phyloP scores from a whole-genome alignment of 371 early-diverging fungal genomes.

The Haplosporangium sp. region DNA sequence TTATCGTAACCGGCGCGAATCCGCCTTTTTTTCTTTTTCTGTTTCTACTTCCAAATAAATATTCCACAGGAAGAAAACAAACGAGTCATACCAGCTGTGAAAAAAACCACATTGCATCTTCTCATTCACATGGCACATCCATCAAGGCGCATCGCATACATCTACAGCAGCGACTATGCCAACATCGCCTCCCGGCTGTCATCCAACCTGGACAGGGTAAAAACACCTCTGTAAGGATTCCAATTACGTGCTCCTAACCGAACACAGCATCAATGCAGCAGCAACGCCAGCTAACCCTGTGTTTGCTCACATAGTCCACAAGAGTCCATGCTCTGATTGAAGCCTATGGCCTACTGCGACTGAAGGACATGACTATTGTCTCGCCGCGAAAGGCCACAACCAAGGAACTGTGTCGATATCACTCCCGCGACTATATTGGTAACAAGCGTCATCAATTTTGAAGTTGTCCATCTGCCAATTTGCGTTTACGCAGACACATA shows the following conservation, averaged over 20 bases:
- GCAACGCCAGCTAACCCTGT: not conserved
- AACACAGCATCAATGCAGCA: too few relatives aligned
- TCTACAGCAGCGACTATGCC: constrained; percentile 35
- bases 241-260: not conserved
- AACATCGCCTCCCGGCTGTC: constrained; percentile 30
- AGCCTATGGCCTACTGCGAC: constrained; percentile 55
- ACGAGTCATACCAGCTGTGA: too few relatives aligned
- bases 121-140: too few relatives aligned
- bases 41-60: too few relatives aligned
- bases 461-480: not conserved
- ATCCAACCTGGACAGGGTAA: constrained; percentile 46
- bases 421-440: constrained; percentile 74
- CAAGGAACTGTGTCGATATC: constrained; percentile 72
- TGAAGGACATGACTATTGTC: constrained; percentile 49
- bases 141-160: constrained; percentile 21
- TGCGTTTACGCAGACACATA: not conserved
- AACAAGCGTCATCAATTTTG: not conserved
- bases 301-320: constrained; percentile 17
- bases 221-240: not conserved
- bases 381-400: constrained; percentile 63
- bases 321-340: constrained; percentile 63
- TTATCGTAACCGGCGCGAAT: too few relatives aligned
- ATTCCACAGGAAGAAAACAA: too few relatives aligned
- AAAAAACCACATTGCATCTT: too few relatives aligned
- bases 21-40: too few relatives aligned